Evolutionary conservation across 352 stramenopile species (phyloP).

Genomic region (Phytophthora citrophthora): DNA sequence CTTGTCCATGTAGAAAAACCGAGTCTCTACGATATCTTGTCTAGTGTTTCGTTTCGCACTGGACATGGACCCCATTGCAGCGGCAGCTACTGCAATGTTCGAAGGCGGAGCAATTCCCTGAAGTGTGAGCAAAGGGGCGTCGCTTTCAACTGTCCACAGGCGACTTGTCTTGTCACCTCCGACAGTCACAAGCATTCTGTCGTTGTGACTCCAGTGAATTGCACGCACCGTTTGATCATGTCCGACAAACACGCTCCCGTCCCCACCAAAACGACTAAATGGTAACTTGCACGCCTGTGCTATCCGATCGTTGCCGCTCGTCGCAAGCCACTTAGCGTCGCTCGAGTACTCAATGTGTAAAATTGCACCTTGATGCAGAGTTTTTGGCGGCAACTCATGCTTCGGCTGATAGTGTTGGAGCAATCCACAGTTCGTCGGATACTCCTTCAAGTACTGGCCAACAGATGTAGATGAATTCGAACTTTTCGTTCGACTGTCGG

Average conservation of each 20-base stretch:
- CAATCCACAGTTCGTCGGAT: slow-evolving; percentile 63
- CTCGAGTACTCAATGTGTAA: slow-evolving; percentile 77
- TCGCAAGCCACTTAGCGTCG: slow-evolving; percentile 79
- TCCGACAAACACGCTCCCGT: slow-evolving; percentile 71
- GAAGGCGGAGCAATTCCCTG: slow-evolving; percentile 46
- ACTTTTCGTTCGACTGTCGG: slow-evolving; percentile 14
- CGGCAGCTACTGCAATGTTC: slow-evolving; percentile 34
- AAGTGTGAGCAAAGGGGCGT: slow-evolving; percentile 65
- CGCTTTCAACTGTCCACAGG: slow-evolving; percentile 70
- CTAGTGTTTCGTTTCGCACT: slow-evolving; percentile 57
- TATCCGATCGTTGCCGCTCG: slow-evolving; percentile 66
- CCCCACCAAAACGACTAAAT: slow-evolving; percentile 71
- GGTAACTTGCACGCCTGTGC: slow-evolving; percentile 73
- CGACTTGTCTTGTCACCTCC: slow-evolving; percentile 73
- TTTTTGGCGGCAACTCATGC: slow-evolving; percentile 54
- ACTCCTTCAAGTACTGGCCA: slow-evolving; percentile 68
- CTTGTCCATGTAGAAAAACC: slow-evolving; percentile 92
- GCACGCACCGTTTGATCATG: slow-evolving; percentile 69
- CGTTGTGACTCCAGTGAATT: slow-evolving; percentile 82
- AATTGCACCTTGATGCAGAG: slow-evolving; percentile 74
- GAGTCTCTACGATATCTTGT: slow-evolving; percentile 68
- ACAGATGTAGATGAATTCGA: slow-evolving; percentile 30
- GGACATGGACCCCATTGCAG: slow-evolving; percentile 31
- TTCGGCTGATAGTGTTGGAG: slow-evolving; percentile 69
- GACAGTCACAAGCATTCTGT: slow-evolving; percentile 71